Conservation (phyloP, 129 eudicot species). For the Flaveria brownii region DNA sequence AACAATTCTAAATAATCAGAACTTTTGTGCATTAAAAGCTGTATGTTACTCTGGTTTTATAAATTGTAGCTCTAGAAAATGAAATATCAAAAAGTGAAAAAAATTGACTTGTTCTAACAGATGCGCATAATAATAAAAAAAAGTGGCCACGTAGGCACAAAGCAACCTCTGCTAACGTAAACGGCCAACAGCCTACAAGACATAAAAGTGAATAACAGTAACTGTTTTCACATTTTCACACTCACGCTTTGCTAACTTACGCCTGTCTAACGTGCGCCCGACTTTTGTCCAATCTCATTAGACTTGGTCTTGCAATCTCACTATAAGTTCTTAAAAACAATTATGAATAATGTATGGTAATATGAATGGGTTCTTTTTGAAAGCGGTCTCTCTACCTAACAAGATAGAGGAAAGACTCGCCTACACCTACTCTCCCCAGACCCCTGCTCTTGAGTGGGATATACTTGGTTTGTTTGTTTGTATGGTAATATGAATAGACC, state of each 20-base stretch:
- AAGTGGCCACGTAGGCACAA: conserved; percentile 1
- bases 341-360: no score
- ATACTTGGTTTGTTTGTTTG: no score
- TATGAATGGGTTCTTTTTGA: no score
- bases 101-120: neutral
- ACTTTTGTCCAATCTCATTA: conserved; percentile 19
- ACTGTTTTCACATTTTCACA: conserved; percentile 14
- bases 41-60: neutral
- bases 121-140: neutral
- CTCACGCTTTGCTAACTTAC: neutral
- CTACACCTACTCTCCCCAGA: no score
- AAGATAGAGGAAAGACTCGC: no score
- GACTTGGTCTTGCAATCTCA: no score
- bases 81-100: neutral
- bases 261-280: neutral
- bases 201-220: conserved; percentile 26
- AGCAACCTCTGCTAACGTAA: conserved; percentile 18
- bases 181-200: conserved; percentile 24
- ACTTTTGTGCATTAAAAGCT: neutral
- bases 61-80: neutral
- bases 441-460: no score
- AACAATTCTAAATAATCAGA: no score
- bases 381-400: no score
- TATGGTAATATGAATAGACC: no score
- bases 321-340: no score